These are phyloP conservation scores for Magnaporthiopsis incrustans DNA, from an alignment of 2,329 filamentous ascomycete species.

Conservation along the genomic window DNA sequence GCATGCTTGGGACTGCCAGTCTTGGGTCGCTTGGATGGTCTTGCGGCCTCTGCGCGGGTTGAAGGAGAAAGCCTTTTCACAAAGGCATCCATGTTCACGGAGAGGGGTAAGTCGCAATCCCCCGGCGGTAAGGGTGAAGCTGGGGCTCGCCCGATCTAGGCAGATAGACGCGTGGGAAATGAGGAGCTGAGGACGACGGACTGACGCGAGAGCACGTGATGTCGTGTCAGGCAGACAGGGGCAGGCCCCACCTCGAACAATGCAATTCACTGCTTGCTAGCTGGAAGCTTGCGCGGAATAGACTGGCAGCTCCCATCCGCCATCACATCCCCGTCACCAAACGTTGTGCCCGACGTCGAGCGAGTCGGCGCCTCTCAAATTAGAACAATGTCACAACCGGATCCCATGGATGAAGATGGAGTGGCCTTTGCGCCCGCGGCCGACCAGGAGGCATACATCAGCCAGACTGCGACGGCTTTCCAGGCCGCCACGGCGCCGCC, in stretches of 20 bases:
- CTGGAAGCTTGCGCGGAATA: background rate
- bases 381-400: constrained; percentile 6
- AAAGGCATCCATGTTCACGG: constrained; percentile 5
- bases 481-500: background rate
- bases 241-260: background rate
- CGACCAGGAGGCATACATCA: constrained; percentile 5
- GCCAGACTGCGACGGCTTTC: constrained; percentile 7
- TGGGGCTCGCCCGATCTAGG: background rate
- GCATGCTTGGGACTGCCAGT: constrained; percentile 1
- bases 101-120: background rate
- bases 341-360: no score
- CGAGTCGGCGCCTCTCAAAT: background rate
- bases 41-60: background rate
- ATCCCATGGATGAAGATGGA: constrained; percentile 5
- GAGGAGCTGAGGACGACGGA: background rate
- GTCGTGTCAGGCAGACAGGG: background rate
- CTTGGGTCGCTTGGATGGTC: background rate
- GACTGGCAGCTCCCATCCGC: background rate
- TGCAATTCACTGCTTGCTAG: background rate
- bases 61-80: constrained; percentile 1
- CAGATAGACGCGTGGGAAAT: background rate
- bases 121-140: background rate
- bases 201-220: constrained; percentile 5
- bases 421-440: background rate
- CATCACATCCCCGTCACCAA: background rate